Base-by-base conservation (phyloP, 805 yeast genomes). In the Jamesozyma spencerorum region DNA sequence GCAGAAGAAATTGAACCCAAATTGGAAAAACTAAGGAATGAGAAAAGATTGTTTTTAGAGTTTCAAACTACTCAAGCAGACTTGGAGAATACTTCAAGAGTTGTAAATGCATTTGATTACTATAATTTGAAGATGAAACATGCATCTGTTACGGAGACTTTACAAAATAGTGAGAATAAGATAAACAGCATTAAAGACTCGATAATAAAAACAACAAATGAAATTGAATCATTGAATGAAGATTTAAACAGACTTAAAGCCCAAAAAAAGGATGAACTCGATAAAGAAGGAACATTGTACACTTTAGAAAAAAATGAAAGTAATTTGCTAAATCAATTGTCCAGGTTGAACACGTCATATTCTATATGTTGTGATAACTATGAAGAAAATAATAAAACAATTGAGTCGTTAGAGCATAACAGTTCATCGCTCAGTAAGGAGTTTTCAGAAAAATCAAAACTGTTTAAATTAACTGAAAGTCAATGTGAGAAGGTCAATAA, bases 1-100 rank as follows among this genome's bases (percentile, higher is more conserved):
- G 66, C 68, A 14, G 96, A 88, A 55, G 97, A 92, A 58, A 90
- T 92, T 45, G 94, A 85, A 55, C 98, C 98, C 3, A 86, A 87
- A 56, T 68, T 92, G 38, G 88, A 82, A 42, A 80, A 81, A 53
- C 66, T 88, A 37, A 72, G 94, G 46, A 72, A 72, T 40, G 96
- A 90, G 51, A 90, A 87, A 62, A 74, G 92, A 53, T 69, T 77
- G 20, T 88, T 82, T 53, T 60, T 87, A 28, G 97, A 90, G 54
- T 88, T 73, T 59, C 97, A 90, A 63, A 86, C 83, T 42, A 75
- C 83, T 10, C 92, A 84, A 51, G 69, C 84, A 5, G 87, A 85
- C 51, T 65, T 85, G 44, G 97, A 90, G 59, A 78, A 80, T 33
- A 63, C 83, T 27, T 70, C 82, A 14, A 72, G 83, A 49, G 71